A percentile compares a stretch with the other conserved stretches of the same genome.
Evolutionary conservation across 257 asterid genomes (phyloP).

Genomic region (Ocimum tenuiflorum): DNA sequence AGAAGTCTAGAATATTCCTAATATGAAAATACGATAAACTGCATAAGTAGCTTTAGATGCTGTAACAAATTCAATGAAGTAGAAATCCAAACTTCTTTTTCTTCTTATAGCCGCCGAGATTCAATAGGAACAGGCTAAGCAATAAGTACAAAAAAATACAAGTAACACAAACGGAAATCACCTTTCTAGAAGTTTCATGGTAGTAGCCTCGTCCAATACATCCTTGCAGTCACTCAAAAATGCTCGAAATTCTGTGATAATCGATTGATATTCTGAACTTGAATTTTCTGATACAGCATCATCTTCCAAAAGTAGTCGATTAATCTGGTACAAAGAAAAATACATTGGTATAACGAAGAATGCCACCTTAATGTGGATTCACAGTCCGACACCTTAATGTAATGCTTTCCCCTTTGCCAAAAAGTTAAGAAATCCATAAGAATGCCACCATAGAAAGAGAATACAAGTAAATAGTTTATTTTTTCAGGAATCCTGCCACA

Average conservation of each 20-base stretch:
- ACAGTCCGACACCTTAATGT: not conserved
- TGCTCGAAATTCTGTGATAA: conserved; percentile 79
- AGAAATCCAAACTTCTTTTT: not conserved
- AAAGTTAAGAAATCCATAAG: not conserved
- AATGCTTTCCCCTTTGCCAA: not conserved
- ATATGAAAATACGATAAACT: not conserved
- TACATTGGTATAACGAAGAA: not conserved
- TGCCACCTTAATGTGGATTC: no score
- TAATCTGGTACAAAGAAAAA: conserved; percentile 51
- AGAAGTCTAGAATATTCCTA: not conserved
- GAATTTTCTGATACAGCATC: conserved; percentile 50
- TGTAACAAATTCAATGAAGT: not conserved
- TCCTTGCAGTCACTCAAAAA: conserved; percentile 92
- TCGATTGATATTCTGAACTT: conserved; percentile 61
- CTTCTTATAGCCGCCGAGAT: not conserved
- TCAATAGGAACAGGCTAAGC: not conserved
- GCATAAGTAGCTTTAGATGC: conserved; percentile 15
- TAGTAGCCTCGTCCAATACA: conserved; percentile 93
- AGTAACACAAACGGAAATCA: no score
- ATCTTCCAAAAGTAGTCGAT: conserved; percentile 82
- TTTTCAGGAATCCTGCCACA: conserved; percentile 2
- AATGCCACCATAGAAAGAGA: not conserved
- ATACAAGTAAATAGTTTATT: not conserved
- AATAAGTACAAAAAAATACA: not conserved
- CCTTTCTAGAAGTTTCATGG: conserved; percentile 93